These are phyloP conservation scores for Colletotrichum sp. DNA, from an alignment of 2,329 filamentous ascomycete species.

Conservation along the genomic window DNA sequence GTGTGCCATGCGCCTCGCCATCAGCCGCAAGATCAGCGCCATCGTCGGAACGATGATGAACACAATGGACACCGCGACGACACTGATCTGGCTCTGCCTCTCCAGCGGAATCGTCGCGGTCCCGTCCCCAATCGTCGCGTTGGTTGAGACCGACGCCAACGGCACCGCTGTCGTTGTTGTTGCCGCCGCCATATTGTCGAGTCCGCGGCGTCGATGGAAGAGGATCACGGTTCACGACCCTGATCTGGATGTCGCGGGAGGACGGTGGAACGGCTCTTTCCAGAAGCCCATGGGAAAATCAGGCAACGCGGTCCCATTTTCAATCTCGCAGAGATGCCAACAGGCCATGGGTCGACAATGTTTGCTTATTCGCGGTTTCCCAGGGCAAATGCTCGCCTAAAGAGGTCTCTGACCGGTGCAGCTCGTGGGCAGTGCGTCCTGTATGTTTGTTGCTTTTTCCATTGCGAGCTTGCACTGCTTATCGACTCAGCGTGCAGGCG, in stretches of 20 bases:
- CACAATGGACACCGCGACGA: constrained; percentile 11
- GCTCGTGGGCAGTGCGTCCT: neutral
- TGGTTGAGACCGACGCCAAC: neutral
- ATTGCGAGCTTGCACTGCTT: neutral
- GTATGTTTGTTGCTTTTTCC: constrained; percentile 9
- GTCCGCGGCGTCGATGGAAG: neutral
- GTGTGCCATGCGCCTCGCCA: constrained; percentile 13
- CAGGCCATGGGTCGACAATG: neutral
- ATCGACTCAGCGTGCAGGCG: neutral
- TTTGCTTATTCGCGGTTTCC: neutral
- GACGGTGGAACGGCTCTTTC: neutral
- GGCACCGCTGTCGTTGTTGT: neutral
- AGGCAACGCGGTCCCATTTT: neutral
- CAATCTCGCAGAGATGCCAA: neutral
- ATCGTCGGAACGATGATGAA: constrained; percentile 5
- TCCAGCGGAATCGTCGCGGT: constrained; percentile 4
- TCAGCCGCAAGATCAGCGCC: neutral
- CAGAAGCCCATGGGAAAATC: neutral
- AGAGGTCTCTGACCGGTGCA: neutral
- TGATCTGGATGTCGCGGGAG: neutral
- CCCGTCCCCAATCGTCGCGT: neutral
- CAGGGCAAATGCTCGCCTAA: neutral
- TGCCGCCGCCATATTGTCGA: constrained; percentile 1
- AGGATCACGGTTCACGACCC: neutral
- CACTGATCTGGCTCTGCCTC: neutral